Evolutionary conservation across 176 grass and related monocot genomes (phyloP).

Genomic region (Bromus sterilis): DNA sequence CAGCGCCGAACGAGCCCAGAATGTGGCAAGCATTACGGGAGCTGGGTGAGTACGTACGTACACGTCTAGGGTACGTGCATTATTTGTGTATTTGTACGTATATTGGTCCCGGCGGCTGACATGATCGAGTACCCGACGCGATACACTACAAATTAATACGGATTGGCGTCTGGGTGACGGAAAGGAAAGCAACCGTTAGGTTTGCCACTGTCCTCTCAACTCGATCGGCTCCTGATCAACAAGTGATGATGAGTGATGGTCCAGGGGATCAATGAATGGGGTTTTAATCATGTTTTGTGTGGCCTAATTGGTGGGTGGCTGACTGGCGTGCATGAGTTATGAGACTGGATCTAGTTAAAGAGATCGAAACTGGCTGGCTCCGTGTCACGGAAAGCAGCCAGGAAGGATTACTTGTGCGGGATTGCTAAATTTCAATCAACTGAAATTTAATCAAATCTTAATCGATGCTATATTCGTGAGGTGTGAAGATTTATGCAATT

Average conservation of each 20-base stretch:
- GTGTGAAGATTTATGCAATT: too few species aligned
- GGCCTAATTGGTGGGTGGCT: neutral
- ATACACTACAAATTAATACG: neutral
- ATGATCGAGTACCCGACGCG: conserved; percentile 18
- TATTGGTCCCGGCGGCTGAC: conserved; percentile 10
- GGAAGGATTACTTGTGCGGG: neutral
- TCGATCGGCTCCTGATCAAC: neutral
- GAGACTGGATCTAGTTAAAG: neutral
- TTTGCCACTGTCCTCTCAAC: neutral
- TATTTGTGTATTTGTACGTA: neutral
- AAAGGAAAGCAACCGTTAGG: neutral
- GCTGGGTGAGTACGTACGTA: neutral
- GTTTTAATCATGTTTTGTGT: neutral
- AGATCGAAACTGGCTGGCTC: neutral
- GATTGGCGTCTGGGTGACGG: conserved; percentile 11
- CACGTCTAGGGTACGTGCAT: neutral
- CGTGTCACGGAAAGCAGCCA: neutral
- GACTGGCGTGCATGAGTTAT: neutral
- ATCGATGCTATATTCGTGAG: too few species aligned
- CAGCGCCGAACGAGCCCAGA: neutral
- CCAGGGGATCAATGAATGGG: neutral
- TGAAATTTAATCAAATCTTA: too few species aligned
- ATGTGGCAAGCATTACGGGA: neutral
- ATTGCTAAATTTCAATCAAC: too few species aligned
- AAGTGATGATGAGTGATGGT: neutral